Evolutionary conservation across 805 yeast genomes (phyloP).

Genomic region (Saccharomycopsis capsularis): DNA sequence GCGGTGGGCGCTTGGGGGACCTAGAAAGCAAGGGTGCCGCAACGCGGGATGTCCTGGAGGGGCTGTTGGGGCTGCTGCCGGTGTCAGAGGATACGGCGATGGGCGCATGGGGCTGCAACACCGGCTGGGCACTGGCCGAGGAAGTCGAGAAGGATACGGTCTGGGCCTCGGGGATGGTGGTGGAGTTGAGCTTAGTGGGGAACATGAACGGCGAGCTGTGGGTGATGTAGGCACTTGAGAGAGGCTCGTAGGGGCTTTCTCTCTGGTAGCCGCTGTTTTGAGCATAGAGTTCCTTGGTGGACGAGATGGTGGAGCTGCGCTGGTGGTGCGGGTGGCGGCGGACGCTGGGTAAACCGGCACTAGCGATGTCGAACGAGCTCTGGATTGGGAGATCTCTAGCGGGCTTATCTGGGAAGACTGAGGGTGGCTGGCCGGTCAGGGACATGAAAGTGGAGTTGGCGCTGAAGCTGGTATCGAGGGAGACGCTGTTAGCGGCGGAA

Average conservation of each 20-base stretch:
- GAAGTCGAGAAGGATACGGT: constrained; percentile 1
- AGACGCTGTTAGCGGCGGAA: too few species aligned
- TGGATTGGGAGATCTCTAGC: constrained; percentile 14
- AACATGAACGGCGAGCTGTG: constrained; percentile 16
- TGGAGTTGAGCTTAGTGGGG: constrained; percentile 9
- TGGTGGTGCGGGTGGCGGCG: too few species aligned
- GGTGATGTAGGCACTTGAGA: constrained; percentile 10
- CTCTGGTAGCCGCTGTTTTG: constrained; percentile 10
- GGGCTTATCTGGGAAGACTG: constrained; percentile 1
- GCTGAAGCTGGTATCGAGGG: too few species aligned
- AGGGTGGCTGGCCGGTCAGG: too few species aligned
- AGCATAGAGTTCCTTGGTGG: constrained; percentile 21
- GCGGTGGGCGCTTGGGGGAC: background rate
- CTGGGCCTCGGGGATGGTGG: constrained; percentile 6
- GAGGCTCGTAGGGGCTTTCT: constrained; percentile 11
- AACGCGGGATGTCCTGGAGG: too few species aligned
- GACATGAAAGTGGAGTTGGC: constrained; percentile 10
- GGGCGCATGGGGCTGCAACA: too few species aligned
- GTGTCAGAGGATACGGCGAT: too few species aligned
- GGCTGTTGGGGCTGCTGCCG: too few species aligned
- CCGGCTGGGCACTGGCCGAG: background rate
- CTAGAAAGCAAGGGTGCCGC: too few species aligned
- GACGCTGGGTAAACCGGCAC: too few species aligned
- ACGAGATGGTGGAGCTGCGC: constrained; percentile 19
- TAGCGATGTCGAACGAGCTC: too few species aligned